These are phyloP conservation scores for Striga hermonthica DNA, from an alignment of 305 asterid species.

Conservation along the genomic window DNA sequence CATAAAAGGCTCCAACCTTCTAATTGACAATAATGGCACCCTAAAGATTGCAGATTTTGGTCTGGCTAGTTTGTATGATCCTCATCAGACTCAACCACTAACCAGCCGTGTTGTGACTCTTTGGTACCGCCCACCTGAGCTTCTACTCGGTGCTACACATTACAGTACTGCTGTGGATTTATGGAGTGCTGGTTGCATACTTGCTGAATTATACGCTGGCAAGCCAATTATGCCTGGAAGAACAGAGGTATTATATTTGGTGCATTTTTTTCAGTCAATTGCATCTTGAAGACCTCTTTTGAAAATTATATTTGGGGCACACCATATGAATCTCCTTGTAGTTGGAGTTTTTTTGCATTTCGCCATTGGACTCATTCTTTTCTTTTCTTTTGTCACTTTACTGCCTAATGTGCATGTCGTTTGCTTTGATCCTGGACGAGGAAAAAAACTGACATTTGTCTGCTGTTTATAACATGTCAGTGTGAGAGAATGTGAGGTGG, in stretches of 20 bases:
- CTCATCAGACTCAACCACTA: slow-evolving; percentile 13
- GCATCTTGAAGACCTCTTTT: neutral
- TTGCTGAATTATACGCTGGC: slow-evolving; percentile 7
- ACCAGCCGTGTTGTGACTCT: slow-evolving; percentile 9
- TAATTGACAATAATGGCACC: slow-evolving; percentile 11
- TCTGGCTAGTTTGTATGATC: slow-evolving; percentile 11
- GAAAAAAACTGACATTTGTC: too few species aligned
- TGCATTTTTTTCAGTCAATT: slow-evolving; percentile 6
- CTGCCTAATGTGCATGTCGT: too few species aligned
- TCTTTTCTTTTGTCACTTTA: too few species aligned
- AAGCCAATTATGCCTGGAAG: slow-evolving; percentile 10
- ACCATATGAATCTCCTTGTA: too few species aligned
- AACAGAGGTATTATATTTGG: slow-evolving; percentile 1
- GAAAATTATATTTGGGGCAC: slow-evolving; percentile 2
- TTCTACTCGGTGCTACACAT: slow-evolving; percentile 10
- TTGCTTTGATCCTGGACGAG: too few species aligned
- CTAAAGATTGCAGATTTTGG: slow-evolving; percentile 10
- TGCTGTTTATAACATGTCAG: too few species aligned
- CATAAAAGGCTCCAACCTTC: slow-evolving; percentile 9
- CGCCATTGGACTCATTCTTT: too few species aligned
- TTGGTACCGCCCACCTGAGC: slow-evolving; percentile 12
- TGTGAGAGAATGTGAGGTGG: too few species aligned
- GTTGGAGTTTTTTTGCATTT: too few species aligned
- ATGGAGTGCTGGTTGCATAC: slow-evolving; percentile 13
- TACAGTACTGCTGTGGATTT: slow-evolving; percentile 8